Base-by-base conservation (phyloP, 2,329 filamentous ascomycete species). In the Dothistroma septosporum region DNA sequence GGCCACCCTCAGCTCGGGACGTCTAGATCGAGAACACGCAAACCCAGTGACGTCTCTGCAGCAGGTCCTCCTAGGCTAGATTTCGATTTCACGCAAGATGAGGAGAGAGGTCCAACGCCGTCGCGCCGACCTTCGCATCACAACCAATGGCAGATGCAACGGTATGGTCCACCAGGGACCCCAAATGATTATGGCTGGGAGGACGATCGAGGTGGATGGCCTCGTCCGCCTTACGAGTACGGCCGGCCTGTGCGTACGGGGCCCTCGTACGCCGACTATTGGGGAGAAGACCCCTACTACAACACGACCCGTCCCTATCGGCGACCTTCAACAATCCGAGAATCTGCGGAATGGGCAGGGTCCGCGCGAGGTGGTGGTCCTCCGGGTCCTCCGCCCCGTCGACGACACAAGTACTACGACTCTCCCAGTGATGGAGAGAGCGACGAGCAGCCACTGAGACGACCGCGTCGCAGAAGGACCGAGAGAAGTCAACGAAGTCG, bases 231-330 rank as follows among this genome's bases (percentile, higher is more conserved):
- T 7, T 67, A 67, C 54, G 66, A 70, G 6, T 70, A 70, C 35
- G 66, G 64, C 8, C 52, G 55, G 11, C 63, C 63, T 2, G 56
- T 59, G n/a, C 61, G 63, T 22, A 52, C 62, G 37, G 60, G 24
- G 49, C 60, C 35, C 10, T 44, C 53, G 6, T 59, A 60, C 14
- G 57, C 56, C 7, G 66, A 67, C 53, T 67, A 64, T 47, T 69
- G 66, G 52, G 62, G 52, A 31, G 66, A 70, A 22, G 65, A 71
- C n/a, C 64, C 62, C 19, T 68, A 70, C 57, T 64, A 66, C 60
- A 67, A 67, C 33, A 44, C 41, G 6, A 44, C 1, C n/a, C 65
- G 66, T 19, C 68, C 68, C 8, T 66, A 69, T 49, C 60, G 62
- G n/a, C 61, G 68, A 31, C 61, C 58, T 2, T 60, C 58, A 7